phyloP scores from a whole-genome alignment of 768 basidiomycete genomes.

The Lentinula detonsa region DNA sequence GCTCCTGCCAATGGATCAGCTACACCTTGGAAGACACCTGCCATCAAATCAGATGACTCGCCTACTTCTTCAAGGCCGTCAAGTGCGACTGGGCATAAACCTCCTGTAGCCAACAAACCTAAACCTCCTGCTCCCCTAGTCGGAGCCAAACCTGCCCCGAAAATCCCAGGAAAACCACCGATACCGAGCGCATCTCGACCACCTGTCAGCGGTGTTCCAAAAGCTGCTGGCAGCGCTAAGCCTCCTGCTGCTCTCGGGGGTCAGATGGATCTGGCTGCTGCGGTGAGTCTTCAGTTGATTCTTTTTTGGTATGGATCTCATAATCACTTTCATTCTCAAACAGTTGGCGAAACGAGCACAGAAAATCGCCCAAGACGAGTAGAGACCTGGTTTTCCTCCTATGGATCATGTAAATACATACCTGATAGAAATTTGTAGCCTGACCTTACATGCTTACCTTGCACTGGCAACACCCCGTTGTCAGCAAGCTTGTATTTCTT shows the following conservation, averaged over 20 bases:
- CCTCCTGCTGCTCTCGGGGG: conserved; percentile 41
- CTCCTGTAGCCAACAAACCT: conserved; percentile 61
- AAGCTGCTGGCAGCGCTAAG: conserved; percentile 32
- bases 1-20: conserved; percentile 59
- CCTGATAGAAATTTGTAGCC: no score
- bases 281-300: conserved; percentile 41
- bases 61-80: conserved; percentile 45
- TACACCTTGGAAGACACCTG: conserved; percentile 65
- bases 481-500: no score
- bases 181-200: conserved; percentile 33
- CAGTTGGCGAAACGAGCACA: conserved; percentile 80
- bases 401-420: not conserved
- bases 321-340: conserved; percentile 4
- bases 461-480: no score
- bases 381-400: not conserved
- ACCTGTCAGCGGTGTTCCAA: conserved; percentile 26
- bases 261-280: conserved; percentile 81
- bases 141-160: conserved; percentile 27
- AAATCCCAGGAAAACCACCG: conserved; percentile 39
- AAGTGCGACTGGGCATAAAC: conserved; percentile 42
- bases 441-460: no score
- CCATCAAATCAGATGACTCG: conserved; percentile 29
- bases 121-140: conserved; percentile 46
- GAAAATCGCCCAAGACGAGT: conserved; percentile 44
- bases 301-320: not conserved